These are phyloP conservation scores for Phytophthora macrochlamydospora DNA, from an alignment of 352 stramenopile species.

Conservation along the genomic window DNA sequence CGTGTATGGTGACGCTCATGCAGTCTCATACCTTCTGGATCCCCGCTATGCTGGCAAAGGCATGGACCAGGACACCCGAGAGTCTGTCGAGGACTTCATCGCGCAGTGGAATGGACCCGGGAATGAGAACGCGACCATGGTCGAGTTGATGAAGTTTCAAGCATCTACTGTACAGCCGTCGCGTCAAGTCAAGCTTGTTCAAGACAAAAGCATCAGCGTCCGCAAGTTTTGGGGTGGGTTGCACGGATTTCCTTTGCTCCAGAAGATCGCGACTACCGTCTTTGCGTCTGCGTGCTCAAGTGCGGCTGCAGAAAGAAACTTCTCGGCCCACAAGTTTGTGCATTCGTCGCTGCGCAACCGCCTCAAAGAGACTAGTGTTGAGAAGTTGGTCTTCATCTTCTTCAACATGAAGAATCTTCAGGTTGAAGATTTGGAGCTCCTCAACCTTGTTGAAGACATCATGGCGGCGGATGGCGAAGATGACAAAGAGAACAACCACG, in stretches of 20 bases:
- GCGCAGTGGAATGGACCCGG: background rate
- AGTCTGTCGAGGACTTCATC: background rate
- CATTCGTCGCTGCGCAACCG: background rate
- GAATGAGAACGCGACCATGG: background rate
- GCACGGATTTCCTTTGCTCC: background rate
- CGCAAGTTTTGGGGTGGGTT: background rate
- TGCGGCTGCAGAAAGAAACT: conserved; percentile 1
- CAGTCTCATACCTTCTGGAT: conserved; percentile 50
- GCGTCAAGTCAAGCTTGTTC: background rate
- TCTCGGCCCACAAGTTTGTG: conserved; percentile 6
- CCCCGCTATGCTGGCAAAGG: conserved; percentile 7
- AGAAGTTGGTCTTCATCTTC: conserved; percentile 5
- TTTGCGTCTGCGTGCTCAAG: background rate
- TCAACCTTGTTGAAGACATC: background rate
- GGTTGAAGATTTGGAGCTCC: background rate
- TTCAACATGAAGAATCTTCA: conserved; percentile 8
- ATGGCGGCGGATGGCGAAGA: background rate
- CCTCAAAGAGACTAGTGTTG: background rate
- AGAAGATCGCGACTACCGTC: background rate
- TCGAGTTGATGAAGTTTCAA: conserved; percentile 3
- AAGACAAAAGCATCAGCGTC: background rate
- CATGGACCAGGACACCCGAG: background rate
- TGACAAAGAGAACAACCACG: background rate
- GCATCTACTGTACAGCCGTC: background rate
- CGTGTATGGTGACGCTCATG: conserved; percentile 50